Conservation (phyloP, 805 yeast species). For the Saccharomycopsis fibuligera region DNA sequence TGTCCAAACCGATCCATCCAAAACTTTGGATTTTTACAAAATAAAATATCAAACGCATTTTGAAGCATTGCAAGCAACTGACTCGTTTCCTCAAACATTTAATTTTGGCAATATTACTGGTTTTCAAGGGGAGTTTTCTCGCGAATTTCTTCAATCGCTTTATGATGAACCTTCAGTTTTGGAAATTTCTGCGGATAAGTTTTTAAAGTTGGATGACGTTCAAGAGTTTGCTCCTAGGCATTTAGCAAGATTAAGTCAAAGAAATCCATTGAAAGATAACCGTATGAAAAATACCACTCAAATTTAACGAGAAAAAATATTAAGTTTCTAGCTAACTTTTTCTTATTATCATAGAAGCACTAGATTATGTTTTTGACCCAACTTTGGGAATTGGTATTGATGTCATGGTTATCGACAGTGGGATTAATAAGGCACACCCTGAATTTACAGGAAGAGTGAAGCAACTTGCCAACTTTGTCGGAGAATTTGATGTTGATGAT, state of each 20-base stretch:
- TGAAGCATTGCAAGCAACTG: not conserved
- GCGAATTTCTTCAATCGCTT: not conserved
- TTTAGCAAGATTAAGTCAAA: constrained; percentile 36
- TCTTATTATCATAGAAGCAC: constrained; percentile 3
- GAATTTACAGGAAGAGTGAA: constrained; percentile 54
- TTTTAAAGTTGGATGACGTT: constrained; percentile 18
- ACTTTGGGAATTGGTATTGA: constrained; percentile 52
- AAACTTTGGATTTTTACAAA: constrained; percentile 2
- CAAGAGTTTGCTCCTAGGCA: constrained; percentile 38
- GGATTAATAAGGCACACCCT: constrained; percentile 44
- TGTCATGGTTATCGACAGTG: constrained; percentile 50
- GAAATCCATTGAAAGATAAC: constrained; percentile 23
- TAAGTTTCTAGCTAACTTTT: not conserved
- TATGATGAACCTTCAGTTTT: constrained; percentile 6
- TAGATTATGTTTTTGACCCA: constrained; percentile 37
- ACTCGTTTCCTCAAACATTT: not conserved
- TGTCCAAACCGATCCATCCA: constrained; percentile 9
- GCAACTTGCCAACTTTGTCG: constrained; percentile 40
- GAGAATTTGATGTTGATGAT: constrained; percentile 27
- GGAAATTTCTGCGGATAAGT: constrained; percentile 6
- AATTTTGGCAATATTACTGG: constrained; percentile 12
- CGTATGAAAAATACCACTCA: constrained; percentile 16
- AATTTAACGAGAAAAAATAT: not conserved
- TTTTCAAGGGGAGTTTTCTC: constrained; percentile 12
- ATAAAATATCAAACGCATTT: constrained; percentile 1